A percentile compares a stretch with the other conserved stretches of the same genome.
phyloP scores from a whole-genome alignment of 345 rosid species.

The Physaria fendleri region DNA sequence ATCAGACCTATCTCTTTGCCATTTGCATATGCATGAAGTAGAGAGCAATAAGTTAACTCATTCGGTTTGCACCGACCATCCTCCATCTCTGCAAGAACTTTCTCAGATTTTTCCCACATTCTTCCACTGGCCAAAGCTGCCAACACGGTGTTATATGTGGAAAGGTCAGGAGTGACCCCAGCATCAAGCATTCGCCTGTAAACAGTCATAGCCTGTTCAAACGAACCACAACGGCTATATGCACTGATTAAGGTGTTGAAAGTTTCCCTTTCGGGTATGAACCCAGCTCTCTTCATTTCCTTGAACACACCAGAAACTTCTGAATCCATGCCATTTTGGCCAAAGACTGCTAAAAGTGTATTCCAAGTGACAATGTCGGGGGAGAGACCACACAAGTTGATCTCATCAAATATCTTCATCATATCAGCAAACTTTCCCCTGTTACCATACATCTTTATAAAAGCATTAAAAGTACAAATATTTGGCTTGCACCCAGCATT shows the following conservation, averaged over 20 bases:
- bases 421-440: slow-evolving; percentile 79
- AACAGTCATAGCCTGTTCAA: slow-evolving; percentile 80
- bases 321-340: slow-evolving; percentile 82
- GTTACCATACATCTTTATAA: slow-evolving; percentile 90
- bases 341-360: slow-evolving; percentile 82
- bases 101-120: slow-evolving; percentile 90
- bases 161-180: slow-evolving; percentile 79
- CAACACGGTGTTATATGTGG: slow-evolving; percentile 84
- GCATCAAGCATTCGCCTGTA: slow-evolving; percentile 85
- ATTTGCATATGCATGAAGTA: slow-evolving; percentile 92
- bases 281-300: slow-evolving; percentile 98
- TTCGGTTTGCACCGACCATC: slow-evolving; percentile 75
- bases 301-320: slow-evolving; percentile 87
- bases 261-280: slow-evolving; percentile 87
- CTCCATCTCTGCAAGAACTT: slow-evolving; percentile 73
- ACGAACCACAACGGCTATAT: slow-evolving; percentile 82
- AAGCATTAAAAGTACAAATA: slow-evolving; percentile 88
- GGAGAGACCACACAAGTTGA: slow-evolving; percentile 48
- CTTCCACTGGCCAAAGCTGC: slow-evolving; percentile 97
- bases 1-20: slow-evolving; percentile 72
- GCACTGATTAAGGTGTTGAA: slow-evolving; percentile 86
- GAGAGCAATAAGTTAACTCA: slow-evolving; percentile 72
- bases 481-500: slow-evolving; percentile 68
- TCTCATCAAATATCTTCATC: slow-evolving; percentile 92
- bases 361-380: slow-evolving; percentile 96